Evolutionary conservation across 176 grass and related monocot species (phyloP), one percentile per base, ranked within the genome.

Genomic region (Juncus effusus): DNA sequence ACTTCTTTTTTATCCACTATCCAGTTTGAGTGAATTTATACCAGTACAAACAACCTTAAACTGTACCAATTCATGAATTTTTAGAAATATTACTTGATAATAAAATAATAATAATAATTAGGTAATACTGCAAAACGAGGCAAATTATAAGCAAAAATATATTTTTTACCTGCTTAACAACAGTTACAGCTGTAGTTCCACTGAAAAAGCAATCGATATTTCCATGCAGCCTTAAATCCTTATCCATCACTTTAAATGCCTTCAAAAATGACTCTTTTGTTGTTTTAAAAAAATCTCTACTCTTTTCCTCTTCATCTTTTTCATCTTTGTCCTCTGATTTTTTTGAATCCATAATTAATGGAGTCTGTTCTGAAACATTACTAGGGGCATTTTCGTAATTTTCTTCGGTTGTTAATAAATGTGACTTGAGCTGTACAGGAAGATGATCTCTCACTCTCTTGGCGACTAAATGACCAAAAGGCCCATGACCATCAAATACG

Each of bases 371-470:
- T 75, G 78, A 72, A 53, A 69, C 39, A 74, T 53, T 73, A 73
- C 51, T 70, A 70, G 66, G 81, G 6, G 70, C 74, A 47, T 67
- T 71, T 51, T 82, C 82, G 61, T 39, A 82, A 64, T 52, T 40
- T 56, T 79, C 74, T 67, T 74, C 70, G 45, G 55, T 74, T 72
- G 70, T 68, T 5, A 6, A 6, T 70, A 87, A 73, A 79, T 81
- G 65, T 52, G 81, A 66, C 77, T 64, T 81, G 69, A 96, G 65
- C 61, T 85, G 83, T 5, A 81, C 16, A 54, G 91, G 87, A 44
- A 96, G 91, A 64, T 85, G 65, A 88, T 96, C 91, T 85, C 91
- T 96, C 51, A 96, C 91, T 83, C 81, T 91, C 76, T 78, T 90
- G 36, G 91, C 56, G 59, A 96, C 87, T 79, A 96, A 85, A 83